Evolutionary conservation across 2,329 filamentous ascomycete genomes (phyloP).

Genomic region (Exserohilum turcica): DNA sequence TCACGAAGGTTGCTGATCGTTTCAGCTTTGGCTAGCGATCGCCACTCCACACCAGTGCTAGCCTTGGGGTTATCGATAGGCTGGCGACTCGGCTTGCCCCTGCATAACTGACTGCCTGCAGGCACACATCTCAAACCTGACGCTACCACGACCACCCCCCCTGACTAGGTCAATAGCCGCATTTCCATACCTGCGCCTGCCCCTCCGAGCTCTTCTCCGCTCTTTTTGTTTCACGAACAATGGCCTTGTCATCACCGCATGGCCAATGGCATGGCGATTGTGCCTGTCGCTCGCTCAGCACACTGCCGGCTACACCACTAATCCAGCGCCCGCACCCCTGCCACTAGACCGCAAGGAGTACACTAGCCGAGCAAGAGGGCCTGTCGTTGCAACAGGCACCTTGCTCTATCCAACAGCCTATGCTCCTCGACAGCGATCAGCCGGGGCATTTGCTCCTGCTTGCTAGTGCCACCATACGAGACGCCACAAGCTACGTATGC

Average conservation of each 20-base stretch:
- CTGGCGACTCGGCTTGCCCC: conserved; percentile 17
- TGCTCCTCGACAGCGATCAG: conserved; percentile 32
- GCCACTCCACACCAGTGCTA: conserved; percentile 22
- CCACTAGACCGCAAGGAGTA: conserved; percentile 34
- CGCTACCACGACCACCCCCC: conserved; percentile 23
- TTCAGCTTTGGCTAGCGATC: conserved; percentile 33
- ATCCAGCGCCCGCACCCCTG: conserved; percentile 20
- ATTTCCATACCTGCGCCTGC: conserved; percentile 20
- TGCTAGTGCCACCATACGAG: conserved; percentile 20
- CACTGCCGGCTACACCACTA: conserved; percentile 29
- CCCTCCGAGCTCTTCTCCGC: conserved; percentile 24
- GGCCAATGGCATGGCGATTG: conserved; percentile 31
- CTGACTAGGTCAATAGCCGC: conserved; percentile 24
- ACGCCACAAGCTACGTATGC: conserved; percentile 24
- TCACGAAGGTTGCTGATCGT: conserved; percentile 17
- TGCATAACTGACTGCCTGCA: conserved; percentile 24
- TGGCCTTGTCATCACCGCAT: conserved; percentile 19
- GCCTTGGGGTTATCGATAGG: conserved; percentile 34
- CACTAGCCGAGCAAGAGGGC: conserved; percentile 26
- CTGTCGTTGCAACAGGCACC: conserved; percentile 30
- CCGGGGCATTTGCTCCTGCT: conserved; percentile 29
- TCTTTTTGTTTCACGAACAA: conserved; percentile 42
- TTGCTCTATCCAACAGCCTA: conserved; percentile 35
- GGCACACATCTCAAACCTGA: conserved; percentile 25
- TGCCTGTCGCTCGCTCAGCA: conserved; percentile 33